Percentiles rank a stretch among this genome's conserved stretches.
These are phyloP conservation scores for Fragaria iinumae DNA, from an alignment of 306 rosid species.

Conservation along the genomic window DNA sequence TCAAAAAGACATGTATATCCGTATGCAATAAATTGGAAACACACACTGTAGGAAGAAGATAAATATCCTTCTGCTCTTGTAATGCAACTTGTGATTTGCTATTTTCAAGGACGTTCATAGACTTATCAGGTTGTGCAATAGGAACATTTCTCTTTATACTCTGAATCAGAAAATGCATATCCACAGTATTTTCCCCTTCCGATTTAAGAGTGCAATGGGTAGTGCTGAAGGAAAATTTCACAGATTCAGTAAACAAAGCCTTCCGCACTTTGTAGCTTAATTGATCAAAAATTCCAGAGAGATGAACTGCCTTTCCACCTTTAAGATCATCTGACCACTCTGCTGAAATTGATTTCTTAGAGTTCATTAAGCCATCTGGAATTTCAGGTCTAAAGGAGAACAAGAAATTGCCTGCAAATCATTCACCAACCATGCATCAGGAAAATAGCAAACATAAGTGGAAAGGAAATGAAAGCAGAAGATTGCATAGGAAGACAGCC, in stretches of 20 bases:
- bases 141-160: constrained; percentile 70
- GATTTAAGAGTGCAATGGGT: constrained; percentile 57
- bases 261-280: constrained; percentile 77
- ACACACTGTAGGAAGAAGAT: constrained; percentile 85
- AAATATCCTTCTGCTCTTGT: constrained; percentile 80
- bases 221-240: constrained; percentile 69
- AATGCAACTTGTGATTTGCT: constrained; percentile 55
- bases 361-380: constrained; percentile 43
- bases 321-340: constrained; percentile 82
- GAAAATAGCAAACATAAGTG: constrained; percentile 4
- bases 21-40: constrained; percentile 74
- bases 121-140: constrained; percentile 47
- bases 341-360: constrained; percentile 43
- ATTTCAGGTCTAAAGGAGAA: constrained; percentile 78
- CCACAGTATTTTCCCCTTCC: constrained; percentile 43
- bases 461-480: constrained; percentile 1
- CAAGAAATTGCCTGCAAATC: constrained; percentile 80
- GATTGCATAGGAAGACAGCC: not conserved
- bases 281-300: constrained; percentile 84
- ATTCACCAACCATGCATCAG: constrained; percentile 11
- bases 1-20: constrained; percentile 66
- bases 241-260: constrained; percentile 60
- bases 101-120: constrained; percentile 28
- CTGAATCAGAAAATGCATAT: constrained; percentile 83
- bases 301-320: constrained; percentile 86